Evolutionary conservation across 1,284 basidiomycete genomes (phyloP), one percentile per base, ranked within the genome.

Genomic region (Tylopilus sp.): DNA sequence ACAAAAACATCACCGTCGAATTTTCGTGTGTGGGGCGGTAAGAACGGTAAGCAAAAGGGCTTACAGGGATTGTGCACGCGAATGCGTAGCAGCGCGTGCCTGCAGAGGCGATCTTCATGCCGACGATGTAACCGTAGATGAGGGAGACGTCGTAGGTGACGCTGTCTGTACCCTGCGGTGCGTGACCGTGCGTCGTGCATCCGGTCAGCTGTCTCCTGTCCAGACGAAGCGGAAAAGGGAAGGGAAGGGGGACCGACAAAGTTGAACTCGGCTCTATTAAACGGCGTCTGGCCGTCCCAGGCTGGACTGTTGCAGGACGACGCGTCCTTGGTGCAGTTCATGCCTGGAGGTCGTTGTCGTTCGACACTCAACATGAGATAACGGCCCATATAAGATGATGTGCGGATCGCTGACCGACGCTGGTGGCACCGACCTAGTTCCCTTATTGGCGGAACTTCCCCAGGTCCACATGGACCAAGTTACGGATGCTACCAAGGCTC

Each of bases 41-140:
- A n/a, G n/a, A n/a, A n/a, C 23, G 60, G 44, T 5, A 2, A n/a
- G 12, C 5, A n/a, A n/a, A n/a, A n/a, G 1, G 12, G 34, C 67
- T 59, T 12, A 57, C 56, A 26, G 47, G 41, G 34, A 65, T 65
- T 6, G 64, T 64, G 36, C 62, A 67, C 9, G 65, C 65, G 7
- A 59, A 69, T 10, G 51, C 50, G 5, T 60, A 51, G 26, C 64
- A 66, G 37, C 46, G 39, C 1, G 18, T 0, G 30, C 65, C 63
- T 0, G 54, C 49, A 0, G 66, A 61, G 16, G 66, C 61, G 12
- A 66, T 66, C 44, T 65, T 8, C 64, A 69, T 69, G n/a, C 64
- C 64, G 34, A 68, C 67, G 15, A 66, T 66, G 52, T 69, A 69
- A 0, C 67, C 66, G 11, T 69, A 69, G 33, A 66, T 69, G 42